Conservation (phyloP, 495 filamentous ascomycete species). For the Viridothelium virens region DNA sequence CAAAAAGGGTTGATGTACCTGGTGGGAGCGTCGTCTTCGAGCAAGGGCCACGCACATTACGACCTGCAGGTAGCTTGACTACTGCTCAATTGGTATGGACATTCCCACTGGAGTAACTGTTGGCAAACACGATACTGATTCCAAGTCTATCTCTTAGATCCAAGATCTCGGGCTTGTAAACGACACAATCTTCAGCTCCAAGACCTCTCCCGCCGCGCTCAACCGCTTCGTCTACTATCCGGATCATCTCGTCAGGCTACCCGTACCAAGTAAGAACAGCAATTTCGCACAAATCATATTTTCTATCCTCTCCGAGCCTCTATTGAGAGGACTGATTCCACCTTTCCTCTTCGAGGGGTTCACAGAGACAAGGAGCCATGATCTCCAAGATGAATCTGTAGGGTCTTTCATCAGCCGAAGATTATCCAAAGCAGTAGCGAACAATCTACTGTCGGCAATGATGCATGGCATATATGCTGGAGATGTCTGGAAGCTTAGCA, state of each 20-base stretch:
- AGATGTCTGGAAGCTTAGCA: conserved; percentile 73
- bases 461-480: conserved; percentile 93
- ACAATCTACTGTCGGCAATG: conserved; percentile 73
- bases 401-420: conserved; percentile 57
- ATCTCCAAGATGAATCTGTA: conserved; percentile 60
- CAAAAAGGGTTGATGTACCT: conserved; percentile 55
- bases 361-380: conserved; percentile 15
- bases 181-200: conserved; percentile 52
- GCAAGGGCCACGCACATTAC: conserved; percentile 73
- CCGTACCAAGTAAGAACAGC: conserved; percentile 34
- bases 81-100: conserved; percentile 51
- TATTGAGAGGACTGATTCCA: conserved; percentile 48
- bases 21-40: conserved; percentile 65
- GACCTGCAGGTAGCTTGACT: conserved; percentile 42
- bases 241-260: conserved; percentile 71
- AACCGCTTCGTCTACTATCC: conserved; percentile 91
- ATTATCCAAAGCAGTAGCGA: conserved; percentile 49
- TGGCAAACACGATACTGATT: neutral
- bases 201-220: conserved; percentile 41
- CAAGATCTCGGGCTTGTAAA: conserved; percentile 51
- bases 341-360: conserved; percentile 40
- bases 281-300: conserved; percentile 14
- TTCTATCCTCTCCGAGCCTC: conserved; percentile 49
- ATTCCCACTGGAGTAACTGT: neutral
- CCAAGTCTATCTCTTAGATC: conserved; percentile 46